Evolutionary conservation across 148 eudicot genomes (phyloP), one percentile per base, ranked within the genome.

Genomic region (Pouteria glomerata): DNA sequence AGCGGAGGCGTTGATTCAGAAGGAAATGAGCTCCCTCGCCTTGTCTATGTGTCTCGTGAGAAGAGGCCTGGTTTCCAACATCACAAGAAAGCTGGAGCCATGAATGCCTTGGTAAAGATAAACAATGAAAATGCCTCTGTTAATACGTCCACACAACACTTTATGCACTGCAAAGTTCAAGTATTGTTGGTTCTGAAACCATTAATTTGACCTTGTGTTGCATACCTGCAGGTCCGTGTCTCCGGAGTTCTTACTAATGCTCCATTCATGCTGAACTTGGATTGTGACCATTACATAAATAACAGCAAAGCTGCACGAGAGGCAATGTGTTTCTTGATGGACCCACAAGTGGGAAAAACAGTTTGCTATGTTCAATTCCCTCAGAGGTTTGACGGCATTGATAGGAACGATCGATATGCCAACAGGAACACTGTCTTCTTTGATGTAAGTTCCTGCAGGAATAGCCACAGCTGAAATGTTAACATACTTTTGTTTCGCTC

Each of bases 1-100:
- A 95, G 90, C 79, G 99, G 99, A 72, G 99, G 99, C 69, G 82
- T 75, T 62, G 99, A 95, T 82, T 84, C 73, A 5, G 99, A 95
- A 78, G 99, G 99, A 74, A 85, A 95, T 65, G 97, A 95, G 82
- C 99, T 95, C 50, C 99, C 99, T 56, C 96, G 98, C 56, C 85
- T 93, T 70, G 98, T 93, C 66, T 93, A 93, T 62, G 98, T 93
- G 68, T 93, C 98, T 64, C 98, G 98, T 89, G 99, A 95, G 76
- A 95, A 95, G 78, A 88, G 99, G 81, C 99, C 99, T 7, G 97
- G 99, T 31, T 95, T 91, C 78, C 97, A 91, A 82, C 99, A 95
- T 88, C 99, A 95, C 77, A 95, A 95, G 72, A 95, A 95, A 75
- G 99, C 99, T 31, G 99, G 99, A 78, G 99, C 99, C 41, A 95